A percentile compares a stretch with the other conserved stretches of the same genome.
These are phyloP conservation scores for Penicillium sp. DNA, from an alignment of 2,329 filamentous ascomycete genomes.

Conservation along the genomic window DNA sequence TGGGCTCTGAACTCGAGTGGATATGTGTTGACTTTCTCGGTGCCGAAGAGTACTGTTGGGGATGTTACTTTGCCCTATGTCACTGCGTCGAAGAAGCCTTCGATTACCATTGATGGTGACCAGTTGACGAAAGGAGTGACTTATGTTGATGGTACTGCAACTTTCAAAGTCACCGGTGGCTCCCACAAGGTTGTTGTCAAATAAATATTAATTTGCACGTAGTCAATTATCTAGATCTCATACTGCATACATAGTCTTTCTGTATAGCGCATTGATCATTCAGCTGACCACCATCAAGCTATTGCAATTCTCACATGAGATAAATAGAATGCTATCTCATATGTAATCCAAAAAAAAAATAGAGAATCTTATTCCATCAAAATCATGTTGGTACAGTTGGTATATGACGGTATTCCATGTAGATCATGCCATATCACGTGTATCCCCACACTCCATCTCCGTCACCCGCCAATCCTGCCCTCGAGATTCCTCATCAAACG, in stretches of 20 bases:
- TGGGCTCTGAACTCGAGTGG: constrained; percentile 17
- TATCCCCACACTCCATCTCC: constrained; percentile 21
- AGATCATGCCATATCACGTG: constrained; percentile 24
- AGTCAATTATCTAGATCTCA: background rate
- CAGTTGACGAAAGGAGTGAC: constrained; percentile 17
- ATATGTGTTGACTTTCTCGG: constrained; percentile 25
- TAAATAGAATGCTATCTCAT: background rate
- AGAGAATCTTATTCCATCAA: background rate
- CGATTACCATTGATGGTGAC: constrained; percentile 25
- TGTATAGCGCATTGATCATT: background rate
- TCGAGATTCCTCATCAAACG: constrained; percentile 4
- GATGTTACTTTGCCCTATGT: constrained; percentile 26
- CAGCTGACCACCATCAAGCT: background rate
- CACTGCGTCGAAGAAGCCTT: constrained; percentile 19
- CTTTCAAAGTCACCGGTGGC: constrained; percentile 21
- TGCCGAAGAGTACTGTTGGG: constrained; percentile 23
- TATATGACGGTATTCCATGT: background rate
- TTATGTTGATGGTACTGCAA: constrained; percentile 22
- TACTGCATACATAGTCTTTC: background rate
- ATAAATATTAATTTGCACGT: background rate
- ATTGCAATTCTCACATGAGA: background rate
- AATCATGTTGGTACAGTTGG: background rate
- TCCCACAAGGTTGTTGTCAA: constrained; percentile 23
- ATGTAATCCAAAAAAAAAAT: background rate
- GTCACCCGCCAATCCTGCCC: constrained; percentile 11